These are phyloP conservation scores for Ceratocystis destructans DNA, from an alignment of 2,329 filamentous ascomycete genomes.

Conservation along the genomic window DNA sequence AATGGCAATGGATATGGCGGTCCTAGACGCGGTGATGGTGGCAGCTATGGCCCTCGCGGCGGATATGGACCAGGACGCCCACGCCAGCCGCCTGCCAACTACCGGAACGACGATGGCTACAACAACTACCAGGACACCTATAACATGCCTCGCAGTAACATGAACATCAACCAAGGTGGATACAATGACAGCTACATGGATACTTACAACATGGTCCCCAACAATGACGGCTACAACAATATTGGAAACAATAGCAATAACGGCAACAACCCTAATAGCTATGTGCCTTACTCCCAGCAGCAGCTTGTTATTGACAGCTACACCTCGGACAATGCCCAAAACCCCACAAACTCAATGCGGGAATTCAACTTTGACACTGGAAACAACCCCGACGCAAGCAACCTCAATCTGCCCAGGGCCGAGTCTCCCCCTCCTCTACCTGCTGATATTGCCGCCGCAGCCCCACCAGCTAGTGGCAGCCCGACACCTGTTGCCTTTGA, in stretches of 20 bases:
- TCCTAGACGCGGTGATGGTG: conserved; percentile 29
- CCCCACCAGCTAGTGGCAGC: conserved; percentile 24
- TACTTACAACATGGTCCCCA: conserved; percentile 20
- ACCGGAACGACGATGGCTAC: conserved; percentile 25
- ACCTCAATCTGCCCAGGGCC: conserved; percentile 37
- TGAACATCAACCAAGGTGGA: background rate
- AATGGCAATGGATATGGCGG: conserved; percentile 31
- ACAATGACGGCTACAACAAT: conserved; percentile 24
- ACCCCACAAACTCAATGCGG: conserved; percentile 7
- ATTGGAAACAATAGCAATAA: background rate
- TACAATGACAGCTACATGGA: conserved; percentile 5
- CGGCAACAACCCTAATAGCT: background rate
- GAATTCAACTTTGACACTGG: conserved; percentile 26
- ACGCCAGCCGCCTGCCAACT: conserved; percentile 31
- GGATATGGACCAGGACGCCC: conserved; percentile 31
- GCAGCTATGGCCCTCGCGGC: conserved; percentile 30
- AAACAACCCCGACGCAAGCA: conserved; percentile 31
- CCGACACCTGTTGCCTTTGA: conserved; percentile 37
- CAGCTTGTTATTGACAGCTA: conserved; percentile 25
- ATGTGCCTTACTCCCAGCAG: conserved; percentile 16
- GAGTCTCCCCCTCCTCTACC: conserved; percentile 51
- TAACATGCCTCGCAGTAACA: conserved; percentile 24
- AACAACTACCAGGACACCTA: conserved; percentile 25
- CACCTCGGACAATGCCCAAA: conserved; percentile 21
- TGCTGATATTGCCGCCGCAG: conserved; percentile 41